Evolutionary conservation across 768 basidiomycete species (phyloP).

Genomic region (Lactifluus hygrophoroides): DNA sequence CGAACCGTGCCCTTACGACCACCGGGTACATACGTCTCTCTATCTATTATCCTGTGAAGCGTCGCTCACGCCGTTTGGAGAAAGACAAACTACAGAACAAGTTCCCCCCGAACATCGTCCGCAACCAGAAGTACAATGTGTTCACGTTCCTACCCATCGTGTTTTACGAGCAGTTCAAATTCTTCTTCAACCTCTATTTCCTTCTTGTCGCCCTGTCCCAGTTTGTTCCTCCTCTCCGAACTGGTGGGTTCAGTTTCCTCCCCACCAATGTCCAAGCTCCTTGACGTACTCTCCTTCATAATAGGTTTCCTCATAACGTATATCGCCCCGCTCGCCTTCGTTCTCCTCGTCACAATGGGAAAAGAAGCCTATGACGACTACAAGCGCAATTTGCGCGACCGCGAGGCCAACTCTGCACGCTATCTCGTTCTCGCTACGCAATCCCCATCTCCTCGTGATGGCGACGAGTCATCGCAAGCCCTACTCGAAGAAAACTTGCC

Average conservation of each 20-base stretch:
- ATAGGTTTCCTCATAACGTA: constrained; percentile 92
- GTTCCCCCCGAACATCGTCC: constrained; percentile 84
- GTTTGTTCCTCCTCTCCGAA: constrained; percentile 92
- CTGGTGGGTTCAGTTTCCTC: constrained; percentile 47
- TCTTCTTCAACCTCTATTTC: constrained; percentile 99
- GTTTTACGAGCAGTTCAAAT: constrained; percentile 99
- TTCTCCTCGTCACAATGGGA: constrained; percentile 90
- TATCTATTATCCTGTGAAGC: not conserved
- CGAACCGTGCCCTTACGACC: constrained; percentile 73
- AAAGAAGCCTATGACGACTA: constrained; percentile 99
- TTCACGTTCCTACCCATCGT: constrained; percentile 97
- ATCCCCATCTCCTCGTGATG: constrained; percentile 20
- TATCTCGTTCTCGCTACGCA: constrained; percentile 74
- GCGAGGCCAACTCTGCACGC: constrained; percentile 89
- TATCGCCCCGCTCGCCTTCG: constrained; percentile 92
- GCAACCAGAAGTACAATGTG: constrained; percentile 97
- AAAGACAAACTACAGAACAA: constrained; percentile 62
- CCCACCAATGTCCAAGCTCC: not conserved
- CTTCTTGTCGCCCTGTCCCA: constrained; percentile 93
- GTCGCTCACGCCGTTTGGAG: not conserved
- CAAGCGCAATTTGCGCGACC: constrained; percentile 84
- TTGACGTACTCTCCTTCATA: not conserved
- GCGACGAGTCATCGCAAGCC: constrained; percentile 25
- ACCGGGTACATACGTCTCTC: constrained; percentile 36
- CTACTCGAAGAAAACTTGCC: constrained; percentile 4